These are phyloP conservation scores for Solanum chiquidenum DNA, from an alignment of 257 asterid genomes.

Conservation along the genomic window DNA sequence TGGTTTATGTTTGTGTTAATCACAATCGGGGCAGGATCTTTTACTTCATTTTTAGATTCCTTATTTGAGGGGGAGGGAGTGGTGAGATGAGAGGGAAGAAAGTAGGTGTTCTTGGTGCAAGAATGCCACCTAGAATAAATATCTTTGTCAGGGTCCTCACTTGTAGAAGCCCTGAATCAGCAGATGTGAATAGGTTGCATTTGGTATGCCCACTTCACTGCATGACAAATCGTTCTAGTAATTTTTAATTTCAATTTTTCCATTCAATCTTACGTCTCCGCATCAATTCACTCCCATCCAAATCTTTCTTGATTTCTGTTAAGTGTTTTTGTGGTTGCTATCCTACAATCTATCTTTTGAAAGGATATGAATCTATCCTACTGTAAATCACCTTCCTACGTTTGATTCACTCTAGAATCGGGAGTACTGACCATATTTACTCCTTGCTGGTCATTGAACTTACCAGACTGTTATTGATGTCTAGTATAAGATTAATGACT, in stretches of 20 bases:
- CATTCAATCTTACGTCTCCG: not conserved
- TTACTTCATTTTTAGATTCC: not conserved
- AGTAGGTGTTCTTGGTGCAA: not conserved
- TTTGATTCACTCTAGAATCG: not conserved
- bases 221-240: not conserved
- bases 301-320: not conserved
- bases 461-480: not conserved
- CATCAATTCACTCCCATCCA: not conserved
- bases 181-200: not conserved
- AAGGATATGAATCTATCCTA: not conserved
- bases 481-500: not conserved
- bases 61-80: not conserved
- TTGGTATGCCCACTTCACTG: not conserved
- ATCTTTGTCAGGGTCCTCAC: not conserved
- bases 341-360: not conserved
- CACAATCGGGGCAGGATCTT: not conserved
- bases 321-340: not conserved
- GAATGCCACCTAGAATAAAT: not conserved
- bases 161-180: not conserved
- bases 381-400: not conserved
- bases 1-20: not conserved
- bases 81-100: not conserved
- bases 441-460: not conserved
- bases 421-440: not conserved
- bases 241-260: not conserved